Base-by-base conservation (phyloP, 441 rosid species). In the Eruca vesicaria region DNA sequence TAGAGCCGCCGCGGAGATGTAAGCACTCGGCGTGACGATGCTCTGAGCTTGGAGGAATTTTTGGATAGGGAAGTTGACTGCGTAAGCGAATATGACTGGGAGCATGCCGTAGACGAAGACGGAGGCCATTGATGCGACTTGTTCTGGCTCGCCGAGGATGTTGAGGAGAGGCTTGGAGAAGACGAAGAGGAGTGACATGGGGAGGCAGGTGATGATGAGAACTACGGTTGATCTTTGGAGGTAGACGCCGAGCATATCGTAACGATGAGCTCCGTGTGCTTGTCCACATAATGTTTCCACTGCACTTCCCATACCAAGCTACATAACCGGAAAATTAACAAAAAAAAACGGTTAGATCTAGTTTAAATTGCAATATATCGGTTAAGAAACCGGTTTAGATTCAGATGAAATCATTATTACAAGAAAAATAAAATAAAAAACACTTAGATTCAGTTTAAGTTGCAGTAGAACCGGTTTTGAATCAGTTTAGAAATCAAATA, bases 221-320 rank as follows among this genome's bases (percentile, higher is more conserved):
- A 91, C 89, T 6, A 91, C 45, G 2, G 85, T 88, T 14, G 97
- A 84, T 80, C 94, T 81, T 55, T 87, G 97, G 5, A 90, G 81
- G 67, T 92, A 90, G 6, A 82, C 69, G 1, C 97, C 97, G 16
- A 92, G 76, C 94, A 92, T 88, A 12, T 85, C 90, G 26, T 81
- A 79, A 11, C 79, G 82, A 11, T 72, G 78, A 11, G 78, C 78
- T 60, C 78, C 78, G 3, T 66, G 72, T 11, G 78, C 78, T 75
- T 75, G 78, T 5, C 78, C 73, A 48, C 78, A 74, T 45, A 74
- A 56, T 20, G 77, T 73, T 58, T 73, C 77, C 20, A 73, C 77
- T 4, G 77, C 77, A 56, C 77, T 73, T 43, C 77, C 77, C 77
- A 73, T 73, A 15, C 77, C 77, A 19, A 75, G 72, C 73, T 74